These are phyloP conservation scores for Incumbomyces lentus DNA, from an alignment of 2,329 filamentous ascomycete genomes.

Conservation along the genomic window DNA sequence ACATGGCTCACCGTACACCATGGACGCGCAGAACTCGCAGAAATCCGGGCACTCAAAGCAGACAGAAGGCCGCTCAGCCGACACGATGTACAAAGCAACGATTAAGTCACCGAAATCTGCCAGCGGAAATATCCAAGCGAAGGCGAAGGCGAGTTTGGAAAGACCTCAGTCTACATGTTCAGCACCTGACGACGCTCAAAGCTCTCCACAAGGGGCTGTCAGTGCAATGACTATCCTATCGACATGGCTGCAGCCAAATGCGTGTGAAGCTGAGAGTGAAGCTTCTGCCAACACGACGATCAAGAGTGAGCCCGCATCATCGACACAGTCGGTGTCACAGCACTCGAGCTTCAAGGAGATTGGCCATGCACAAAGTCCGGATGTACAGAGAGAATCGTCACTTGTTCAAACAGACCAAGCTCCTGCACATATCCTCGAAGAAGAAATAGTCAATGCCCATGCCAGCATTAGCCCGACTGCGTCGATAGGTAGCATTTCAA, in stretches of 20 bases:
- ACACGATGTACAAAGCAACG: too few species aligned
- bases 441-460: background rate
- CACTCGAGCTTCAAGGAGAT: slow-evolving; percentile 1
- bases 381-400: background rate
- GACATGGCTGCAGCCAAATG: background rate
- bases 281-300: background rate
- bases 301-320: background rate
- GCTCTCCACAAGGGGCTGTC: background rate
- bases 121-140: too few species aligned
- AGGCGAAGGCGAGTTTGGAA: too few species aligned
- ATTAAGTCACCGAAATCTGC: too few species aligned
- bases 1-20: too few species aligned
- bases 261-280: background rate
- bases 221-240: slow-evolving; percentile 1
- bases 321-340: background rate
- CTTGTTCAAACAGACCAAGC: background rate
- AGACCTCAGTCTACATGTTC: background rate
- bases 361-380: background rate
- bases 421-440: background rate
- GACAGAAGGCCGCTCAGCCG: too few species aligned
- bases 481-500: background rate
- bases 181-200: background rate
- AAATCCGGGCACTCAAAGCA: too few species aligned
- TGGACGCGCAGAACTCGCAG: too few species aligned
- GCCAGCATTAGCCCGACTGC: background rate